Percentiles rank a stretch among this genome's conserved stretches.
Conservation (phyloP, 2,329 filamentous ascomycete species). For the Clonostachys solani region DNA sequence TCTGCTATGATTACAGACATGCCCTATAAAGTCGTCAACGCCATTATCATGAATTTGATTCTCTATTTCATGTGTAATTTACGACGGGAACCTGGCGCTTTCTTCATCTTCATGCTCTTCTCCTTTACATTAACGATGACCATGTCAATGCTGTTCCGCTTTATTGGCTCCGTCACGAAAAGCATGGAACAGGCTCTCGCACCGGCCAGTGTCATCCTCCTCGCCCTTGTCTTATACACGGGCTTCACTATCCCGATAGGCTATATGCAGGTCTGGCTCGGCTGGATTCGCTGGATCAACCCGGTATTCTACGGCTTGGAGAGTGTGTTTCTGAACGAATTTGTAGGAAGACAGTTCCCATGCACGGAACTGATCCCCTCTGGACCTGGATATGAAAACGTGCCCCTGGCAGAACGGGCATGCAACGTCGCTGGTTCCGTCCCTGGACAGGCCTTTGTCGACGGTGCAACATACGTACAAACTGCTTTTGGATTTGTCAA, state of each 20-base stretch:
- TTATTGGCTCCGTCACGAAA: conserved; percentile 37
- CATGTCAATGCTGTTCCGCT: conserved; percentile 60
- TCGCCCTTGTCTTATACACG: conserved; percentile 32
- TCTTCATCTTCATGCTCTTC: conserved; percentile 41
- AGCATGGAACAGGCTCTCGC: conserved; percentile 45
- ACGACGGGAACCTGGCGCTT: conserved; percentile 34
- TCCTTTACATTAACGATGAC: conserved; percentile 50
- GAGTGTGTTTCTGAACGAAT: conserved; percentile 64
- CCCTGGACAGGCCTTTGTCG: conserved; percentile 35
- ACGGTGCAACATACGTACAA: conserved; percentile 41
- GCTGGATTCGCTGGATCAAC: conserved; percentile 66
- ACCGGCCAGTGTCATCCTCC: conserved; percentile 30
- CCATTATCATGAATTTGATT: conserved; percentile 35
- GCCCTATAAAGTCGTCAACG: conserved; percentile 33
- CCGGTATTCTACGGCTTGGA: conserved; percentile 66
- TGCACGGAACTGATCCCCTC: conserved; percentile 15
- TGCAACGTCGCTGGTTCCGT: conserved; percentile 44
- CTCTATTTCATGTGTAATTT: conserved; percentile 45
- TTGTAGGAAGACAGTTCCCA: conserved; percentile 26
- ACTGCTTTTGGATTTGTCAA: conserved; percentile 40
- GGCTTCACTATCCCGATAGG: conserved; percentile 39
- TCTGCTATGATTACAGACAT: conserved; percentile 33
- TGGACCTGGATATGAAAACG: conserved; percentile 17
- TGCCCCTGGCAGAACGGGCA: conserved; percentile 22
- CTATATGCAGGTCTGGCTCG: conserved; percentile 59